Evolutionary conservation across 176 grass and related monocot genomes (phyloP), one percentile per base, ranked within the genome.

Genomic region (Stipa capillata): DNA sequence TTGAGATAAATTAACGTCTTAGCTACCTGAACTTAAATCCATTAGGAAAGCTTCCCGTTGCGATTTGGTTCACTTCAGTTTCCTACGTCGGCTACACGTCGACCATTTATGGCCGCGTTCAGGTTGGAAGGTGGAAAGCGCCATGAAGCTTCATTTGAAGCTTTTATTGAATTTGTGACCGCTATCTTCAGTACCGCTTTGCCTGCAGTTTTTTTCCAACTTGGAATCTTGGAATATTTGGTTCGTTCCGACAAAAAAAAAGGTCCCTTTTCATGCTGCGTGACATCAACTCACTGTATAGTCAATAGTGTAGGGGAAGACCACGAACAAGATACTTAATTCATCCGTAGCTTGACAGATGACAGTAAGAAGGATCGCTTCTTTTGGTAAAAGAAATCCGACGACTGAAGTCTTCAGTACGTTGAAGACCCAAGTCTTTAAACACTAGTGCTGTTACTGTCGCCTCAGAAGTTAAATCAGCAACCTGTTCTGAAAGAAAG

Each of bases 71-170:
- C 9, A 24, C 21, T 31, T 37, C 28, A 33, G 1, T 44, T 55
- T 66, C 35, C 18, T 41, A 76, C 28, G 20, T 76, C 49, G 58
- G 5, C 36, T 23, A 4, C 47, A 24, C 4, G 10, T 36, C 14
- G 15, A 56, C 8, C 18, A 18, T 37, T 65, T 31, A 32, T 33
- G 57, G 45, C 14, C 27, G 43, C 18, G 4, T 66, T 25, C 20
- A 8, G 25, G 51, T 25, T 29, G 45, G 28, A 34, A 72, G 3
- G 29, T 44, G 37, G 69, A 86, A 81, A 10, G 50, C 49, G 1
- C 69, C 48, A 47, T 31, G 70, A 63, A 86, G 77, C 21, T 81
- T 24, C n/a, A n/a, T n/a, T n/a, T n/a, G n/a, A n/a, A n/a, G n/a
- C n/a, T n/a, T n/a, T n/a, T n/a, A n/a, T n/a, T n/a, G n/a, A n/a